These are phyloP conservation scores for Funneliformis caledonium DNA, from an alignment of 371 early-diverging fungal species.

Conservation along the genomic window DNA sequence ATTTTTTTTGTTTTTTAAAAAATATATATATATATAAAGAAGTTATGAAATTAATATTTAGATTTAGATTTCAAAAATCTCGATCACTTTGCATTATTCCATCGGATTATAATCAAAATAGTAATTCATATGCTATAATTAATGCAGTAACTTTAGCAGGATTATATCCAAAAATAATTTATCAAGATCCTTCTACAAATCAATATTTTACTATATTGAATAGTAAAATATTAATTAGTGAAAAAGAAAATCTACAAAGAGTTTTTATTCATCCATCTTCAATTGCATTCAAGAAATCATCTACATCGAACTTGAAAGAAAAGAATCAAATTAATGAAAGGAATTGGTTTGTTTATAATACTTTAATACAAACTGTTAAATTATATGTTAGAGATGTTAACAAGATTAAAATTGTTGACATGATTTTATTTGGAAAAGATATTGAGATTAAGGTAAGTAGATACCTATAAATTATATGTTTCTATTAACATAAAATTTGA, in stretches of 20 bases:
- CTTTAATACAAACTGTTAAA: constrained; percentile 57
- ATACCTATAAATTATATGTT: neutral
- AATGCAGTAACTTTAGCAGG: constrained; percentile 72
- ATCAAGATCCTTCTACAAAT: constrained; percentile 42
- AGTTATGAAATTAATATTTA: constrained; percentile 38
- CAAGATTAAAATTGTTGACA: constrained; percentile 53
- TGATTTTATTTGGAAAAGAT: constrained; percentile 62
- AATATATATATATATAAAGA: constrained; percentile 19
- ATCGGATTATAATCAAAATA: constrained; percentile 51
- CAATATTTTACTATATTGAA: constrained; percentile 45
- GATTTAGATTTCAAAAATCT: constrained; percentile 41
- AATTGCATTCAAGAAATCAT: constrained; percentile 48
- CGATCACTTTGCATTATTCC: constrained; percentile 56
- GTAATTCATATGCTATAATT: constrained; percentile 55
- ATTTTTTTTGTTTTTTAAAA: constrained; percentile 27
- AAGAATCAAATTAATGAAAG: constrained; percentile 1
- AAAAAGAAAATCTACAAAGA: constrained; percentile 42
- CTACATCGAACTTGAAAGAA: neutral
- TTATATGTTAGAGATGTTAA: constrained; percentile 64
- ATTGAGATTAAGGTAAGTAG: constrained; percentile 59
- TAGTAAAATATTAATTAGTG: neutral
- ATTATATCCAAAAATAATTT: constrained; percentile 68
- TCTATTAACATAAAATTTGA: neutral
- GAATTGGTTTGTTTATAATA: constrained; percentile 61
- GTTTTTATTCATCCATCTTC: constrained; percentile 69